These are phyloP conservation scores for Fusarium sp. DNA, from an alignment of 2,329 filamentous ascomycete genomes.

Conservation along the genomic window DNA sequence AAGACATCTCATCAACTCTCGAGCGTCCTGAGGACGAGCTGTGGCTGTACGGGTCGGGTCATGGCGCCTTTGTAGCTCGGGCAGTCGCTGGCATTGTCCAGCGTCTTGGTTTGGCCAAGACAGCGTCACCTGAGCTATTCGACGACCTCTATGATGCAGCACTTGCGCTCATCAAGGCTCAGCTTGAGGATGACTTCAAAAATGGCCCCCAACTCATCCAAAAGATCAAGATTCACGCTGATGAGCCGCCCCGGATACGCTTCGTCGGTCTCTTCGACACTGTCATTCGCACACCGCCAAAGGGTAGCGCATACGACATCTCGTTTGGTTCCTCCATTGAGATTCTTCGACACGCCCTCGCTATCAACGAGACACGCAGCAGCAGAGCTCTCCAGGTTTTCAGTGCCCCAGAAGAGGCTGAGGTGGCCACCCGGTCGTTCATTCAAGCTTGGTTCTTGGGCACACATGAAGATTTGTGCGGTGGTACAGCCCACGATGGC, in stretches of 20 bases:
- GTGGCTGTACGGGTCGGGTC: slow-evolving; percentile 43
- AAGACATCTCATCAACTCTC: slow-evolving; percentile 30
- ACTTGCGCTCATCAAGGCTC: slow-evolving; percentile 37
- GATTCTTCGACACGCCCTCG: slow-evolving; percentile 38
- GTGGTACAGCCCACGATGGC: slow-evolving; percentile 35
- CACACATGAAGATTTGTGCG: slow-evolving; percentile 39
- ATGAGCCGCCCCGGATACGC: slow-evolving; percentile 30
- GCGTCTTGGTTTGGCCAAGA: slow-evolving; percentile 28
- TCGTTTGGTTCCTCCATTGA: slow-evolving; percentile 34
- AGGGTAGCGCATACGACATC: slow-evolving; percentile 25
- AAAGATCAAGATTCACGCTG: slow-evolving; percentile 21
- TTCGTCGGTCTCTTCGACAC: slow-evolving; percentile 44
- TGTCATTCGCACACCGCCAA: slow-evolving; percentile 13
- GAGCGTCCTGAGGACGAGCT: slow-evolving; percentile 39
- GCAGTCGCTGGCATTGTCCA: slow-evolving; percentile 42
- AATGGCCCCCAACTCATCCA: slow-evolving; percentile 26
- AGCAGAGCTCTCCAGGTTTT: slow-evolving; percentile 15
- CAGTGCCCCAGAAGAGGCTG: slow-evolving; percentile 11
- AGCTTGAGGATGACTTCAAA: slow-evolving; percentile 37
- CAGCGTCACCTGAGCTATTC: slow-evolving; percentile 6
- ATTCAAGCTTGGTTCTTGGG: slow-evolving; percentile 43
- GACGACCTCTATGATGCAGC: slow-evolving; percentile 38
- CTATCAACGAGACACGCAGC: slow-evolving; percentile 38
- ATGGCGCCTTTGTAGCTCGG: slow-evolving; percentile 38
- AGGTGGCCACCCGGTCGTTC: slow-evolving; percentile 27